Evolutionary conservation across 148 eudicot species (phyloP).

Genomic region (Persicaria tinctoria): DNA sequence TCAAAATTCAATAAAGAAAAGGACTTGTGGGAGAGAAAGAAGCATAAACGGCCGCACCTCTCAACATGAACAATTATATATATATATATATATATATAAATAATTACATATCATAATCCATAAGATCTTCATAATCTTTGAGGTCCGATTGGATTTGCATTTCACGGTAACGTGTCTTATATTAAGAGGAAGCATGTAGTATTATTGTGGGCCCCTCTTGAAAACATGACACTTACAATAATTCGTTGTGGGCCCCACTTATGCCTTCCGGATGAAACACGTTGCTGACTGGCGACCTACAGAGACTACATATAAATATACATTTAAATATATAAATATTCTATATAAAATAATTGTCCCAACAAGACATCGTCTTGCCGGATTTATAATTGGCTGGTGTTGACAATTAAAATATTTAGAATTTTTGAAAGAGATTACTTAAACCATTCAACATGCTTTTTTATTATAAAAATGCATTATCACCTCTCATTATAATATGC

Average conservation of each 20-base stretch:
- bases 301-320: neutral
- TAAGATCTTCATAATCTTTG: neutral
- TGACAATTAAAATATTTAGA: neutral
- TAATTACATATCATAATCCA: no score
- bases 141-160: neutral
- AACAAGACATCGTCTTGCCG: neutral
- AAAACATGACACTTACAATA: neutral
- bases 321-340: no score
- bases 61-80: neutral
- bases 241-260: neutral
- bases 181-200: neutral
- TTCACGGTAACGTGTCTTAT: neutral
- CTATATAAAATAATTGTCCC: neutral
- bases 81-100: no score
- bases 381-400: neutral
- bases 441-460: neutral
- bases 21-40: neutral
- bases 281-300: constrained; percentile 1
- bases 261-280: constrained; percentile 1
- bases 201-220: neutral
- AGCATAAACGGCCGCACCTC: neutral
- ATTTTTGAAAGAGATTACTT: neutral
- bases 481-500: no score
- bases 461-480: no score
- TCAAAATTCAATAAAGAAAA: neutral